A percentile compares a stretch with the other conserved stretches of the same genome.
phyloP scores from a whole-genome alignment of 2,329 filamentous ascomycete species.

The Pseudovirgaria hyperparasitica region DNA sequence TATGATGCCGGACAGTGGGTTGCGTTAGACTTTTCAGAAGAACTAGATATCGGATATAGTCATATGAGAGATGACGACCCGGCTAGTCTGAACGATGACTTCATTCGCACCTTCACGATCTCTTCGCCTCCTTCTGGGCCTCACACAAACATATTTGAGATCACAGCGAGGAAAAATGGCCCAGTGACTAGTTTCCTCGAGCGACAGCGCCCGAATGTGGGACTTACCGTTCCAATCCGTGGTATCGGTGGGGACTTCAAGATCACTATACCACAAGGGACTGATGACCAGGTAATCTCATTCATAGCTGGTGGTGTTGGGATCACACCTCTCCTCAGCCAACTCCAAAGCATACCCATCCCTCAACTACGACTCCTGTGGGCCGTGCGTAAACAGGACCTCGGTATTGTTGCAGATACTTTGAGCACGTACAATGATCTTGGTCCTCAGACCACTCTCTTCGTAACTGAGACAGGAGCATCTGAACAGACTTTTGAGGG shows the following conservation, averaged over 20 bases:
- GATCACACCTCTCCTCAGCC: slow-evolving; percentile 68
- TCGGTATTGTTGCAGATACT: slow-evolving; percentile 48
- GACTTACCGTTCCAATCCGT: slow-evolving; percentile 52
- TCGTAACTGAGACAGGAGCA: too few species aligned
- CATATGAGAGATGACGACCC: slow-evolving; percentile 81
- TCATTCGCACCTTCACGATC: slow-evolving; percentile 70
- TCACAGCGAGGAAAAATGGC: slow-evolving; percentile 59
- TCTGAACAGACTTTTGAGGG: too few species aligned
- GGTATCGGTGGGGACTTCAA: slow-evolving; percentile 60
- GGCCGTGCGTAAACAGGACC: slow-evolving; percentile 50
- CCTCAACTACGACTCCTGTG: slow-evolving; percentile 48
- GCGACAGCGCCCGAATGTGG: slow-evolving; percentile 37
- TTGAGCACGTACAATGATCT: slow-evolving; percentile 43
- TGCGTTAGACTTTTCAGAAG: slow-evolving; percentile 56
- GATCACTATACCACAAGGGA: slow-evolving; percentile 23
- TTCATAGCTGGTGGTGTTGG: slow-evolving; percentile 74
- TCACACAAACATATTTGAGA: slow-evolving; percentile 39
- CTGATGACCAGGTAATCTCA: slow-evolving; percentile 25
- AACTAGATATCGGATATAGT: slow-evolving; percentile 60
- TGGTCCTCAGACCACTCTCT: slow-evolving; percentile 42
- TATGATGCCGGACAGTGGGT: slow-evolving; percentile 68
- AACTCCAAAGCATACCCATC: slow-evolving; percentile 39
- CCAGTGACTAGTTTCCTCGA: slow-evolving; percentile 55
- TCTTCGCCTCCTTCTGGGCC: slow-evolving; percentile 40
- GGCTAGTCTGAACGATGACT: slow-evolving; percentile 71